These are phyloP conservation scores for Spathaspora arborariae DNA, from an alignment of 805 yeast genomes.

Conservation along the genomic window DNA sequence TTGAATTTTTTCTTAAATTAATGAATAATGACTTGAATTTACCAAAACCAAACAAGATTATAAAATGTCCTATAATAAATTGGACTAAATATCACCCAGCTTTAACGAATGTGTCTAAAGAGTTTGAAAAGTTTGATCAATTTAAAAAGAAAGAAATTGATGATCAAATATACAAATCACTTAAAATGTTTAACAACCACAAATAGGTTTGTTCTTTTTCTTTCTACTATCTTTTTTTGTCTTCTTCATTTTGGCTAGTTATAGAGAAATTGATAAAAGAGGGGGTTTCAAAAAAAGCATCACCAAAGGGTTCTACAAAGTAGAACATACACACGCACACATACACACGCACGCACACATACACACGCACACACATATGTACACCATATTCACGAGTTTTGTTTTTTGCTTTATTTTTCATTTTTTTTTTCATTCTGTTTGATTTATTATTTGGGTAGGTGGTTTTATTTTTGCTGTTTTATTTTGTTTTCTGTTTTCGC, in stretches of 20 bases:
- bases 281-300: background rate
- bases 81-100: constrained; percentile 36
- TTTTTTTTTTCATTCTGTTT: background rate
- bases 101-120: constrained; percentile 19
- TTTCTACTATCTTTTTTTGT: background rate
- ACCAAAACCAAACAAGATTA: constrained; percentile 31
- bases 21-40: constrained; percentile 28
- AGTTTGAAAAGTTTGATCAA: constrained; percentile 9
- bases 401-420: background rate
- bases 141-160: constrained; percentile 9
- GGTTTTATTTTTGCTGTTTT: background rate
- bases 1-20: constrained; percentile 31
- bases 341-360: too few species aligned
- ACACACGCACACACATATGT: background rate
- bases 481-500: background rate
- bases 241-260: background rate
- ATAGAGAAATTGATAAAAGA: constrained; percentile 1
- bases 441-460: background rate
- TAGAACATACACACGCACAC: background rate
- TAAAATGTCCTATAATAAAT: constrained; percentile 32
- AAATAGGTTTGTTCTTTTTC: background rate
- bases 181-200: constrained; percentile 19
- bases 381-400: background rate
- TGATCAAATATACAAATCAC: constrained; percentile 19
- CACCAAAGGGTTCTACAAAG: background rate